phyloP scores from a whole-genome alignment of 306 rosid species.

The Abrus pulchellus region DNA sequence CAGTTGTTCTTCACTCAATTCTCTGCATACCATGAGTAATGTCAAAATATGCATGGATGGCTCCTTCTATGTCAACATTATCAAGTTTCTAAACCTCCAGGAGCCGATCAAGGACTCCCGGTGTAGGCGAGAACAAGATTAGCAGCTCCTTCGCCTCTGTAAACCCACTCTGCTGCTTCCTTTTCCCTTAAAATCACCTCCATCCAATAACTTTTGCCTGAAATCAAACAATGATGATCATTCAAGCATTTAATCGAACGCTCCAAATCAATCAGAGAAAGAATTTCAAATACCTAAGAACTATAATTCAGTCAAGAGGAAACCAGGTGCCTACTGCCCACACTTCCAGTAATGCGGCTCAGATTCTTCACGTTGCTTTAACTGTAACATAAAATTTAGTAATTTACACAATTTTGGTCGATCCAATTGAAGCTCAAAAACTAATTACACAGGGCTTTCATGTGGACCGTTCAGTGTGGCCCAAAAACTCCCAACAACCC shows the following conservation, averaged over 20 bases:
- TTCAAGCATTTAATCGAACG: constrained; percentile 50
- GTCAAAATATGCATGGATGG: constrained; percentile 88
- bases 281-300: constrained; percentile 11
- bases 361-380: constrained; percentile 12
- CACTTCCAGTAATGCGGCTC: constrained; percentile 14
- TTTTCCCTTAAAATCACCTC: constrained; percentile 56
- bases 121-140: constrained; percentile 83
- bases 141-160: constrained; percentile 98
- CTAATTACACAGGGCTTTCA: too few relatives aligned
- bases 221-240: neutral
- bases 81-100: constrained; percentile 89
- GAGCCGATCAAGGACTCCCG: constrained; percentile 74
- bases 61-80: constrained; percentile 91
- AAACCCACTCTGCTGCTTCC: constrained; percentile 78
- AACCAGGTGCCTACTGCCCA: neutral
- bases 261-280: constrained; percentile 2
- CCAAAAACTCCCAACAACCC: neutral
- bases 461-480: neutral
- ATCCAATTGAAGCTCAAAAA: too few relatives aligned
- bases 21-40: constrained; percentile 68
- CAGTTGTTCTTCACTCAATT: constrained; percentile 60
- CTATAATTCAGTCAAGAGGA: neutral
- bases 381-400: too few relatives aligned
- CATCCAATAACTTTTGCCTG: constrained; percentile 55
- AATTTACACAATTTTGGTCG: too few relatives aligned